phyloP scores from a whole-genome alignment of 257 asterid genomes.

The Solanum lignicaule region DNA sequence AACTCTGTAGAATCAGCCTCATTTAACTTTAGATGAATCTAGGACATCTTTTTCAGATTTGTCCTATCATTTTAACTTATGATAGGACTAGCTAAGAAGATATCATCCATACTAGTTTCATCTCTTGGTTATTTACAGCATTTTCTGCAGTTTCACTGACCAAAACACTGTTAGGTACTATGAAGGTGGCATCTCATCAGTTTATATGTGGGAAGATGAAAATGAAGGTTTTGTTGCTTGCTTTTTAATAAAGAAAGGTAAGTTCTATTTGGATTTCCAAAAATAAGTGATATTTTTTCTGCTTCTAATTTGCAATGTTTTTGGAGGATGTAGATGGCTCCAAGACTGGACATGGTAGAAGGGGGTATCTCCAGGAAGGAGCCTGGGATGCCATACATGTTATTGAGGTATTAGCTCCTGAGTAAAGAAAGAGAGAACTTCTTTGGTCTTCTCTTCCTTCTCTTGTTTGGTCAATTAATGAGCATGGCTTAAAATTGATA shows the following conservation, averaged over 20 bases:
- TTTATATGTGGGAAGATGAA: constrained; percentile 90
- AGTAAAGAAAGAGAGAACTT: neutral
- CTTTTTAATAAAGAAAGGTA: constrained; percentile 92
- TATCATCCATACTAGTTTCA: neutral
- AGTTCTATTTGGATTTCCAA: neutral
- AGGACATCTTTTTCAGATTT: neutral
- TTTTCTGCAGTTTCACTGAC: constrained; percentile 27
- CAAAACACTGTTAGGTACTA: constrained; percentile 71
- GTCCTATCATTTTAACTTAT: neutral
- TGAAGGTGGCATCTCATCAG: constrained; percentile 97
- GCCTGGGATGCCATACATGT: constrained; percentile 99
- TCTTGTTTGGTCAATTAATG: neutral
- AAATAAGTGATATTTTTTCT: neutral
- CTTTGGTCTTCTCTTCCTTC: neutral
- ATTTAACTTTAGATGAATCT: neutral
- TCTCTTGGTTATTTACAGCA: constrained; percentile 11
- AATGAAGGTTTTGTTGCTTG: constrained; percentile 83
- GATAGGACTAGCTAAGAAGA: neutral
- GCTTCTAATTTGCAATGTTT: constrained; percentile 9
- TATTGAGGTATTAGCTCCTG: constrained; percentile 53
- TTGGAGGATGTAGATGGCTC: constrained; percentile 66
- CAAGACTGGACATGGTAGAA: constrained; percentile 67
- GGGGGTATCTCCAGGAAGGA: constrained; percentile 91
- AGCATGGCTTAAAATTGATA: neutral
- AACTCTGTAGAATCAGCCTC: neutral